A percentile compares a stretch with the other conserved stretches of the same genome.
Conservation (phyloP, 192 early-diverging fungal species). For the Podila clonocystis region DNA sequence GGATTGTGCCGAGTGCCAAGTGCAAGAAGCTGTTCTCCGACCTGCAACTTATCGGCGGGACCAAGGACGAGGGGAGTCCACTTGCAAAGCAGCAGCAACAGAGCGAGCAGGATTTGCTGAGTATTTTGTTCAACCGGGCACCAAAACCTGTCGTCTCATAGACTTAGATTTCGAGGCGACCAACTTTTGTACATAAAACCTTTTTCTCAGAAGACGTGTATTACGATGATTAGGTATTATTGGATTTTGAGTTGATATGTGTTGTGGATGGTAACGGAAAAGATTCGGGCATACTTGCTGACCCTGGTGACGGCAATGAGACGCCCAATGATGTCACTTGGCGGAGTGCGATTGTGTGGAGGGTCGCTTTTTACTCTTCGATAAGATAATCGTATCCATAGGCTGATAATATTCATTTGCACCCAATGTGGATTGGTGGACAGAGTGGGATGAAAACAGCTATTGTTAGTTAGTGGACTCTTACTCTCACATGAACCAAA, state of each 20-base stretch:
- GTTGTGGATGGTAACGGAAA: no score
- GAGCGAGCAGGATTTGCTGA: neutral
- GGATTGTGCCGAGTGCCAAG: conserved; percentile 16
- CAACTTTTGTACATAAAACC: no score
- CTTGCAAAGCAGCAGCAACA: neutral
- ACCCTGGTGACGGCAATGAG: no score
- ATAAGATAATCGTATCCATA: conserved; percentile 68
- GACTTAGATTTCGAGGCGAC: neutral
- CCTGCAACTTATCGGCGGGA: conserved; percentile 27
- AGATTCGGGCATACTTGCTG: no score
- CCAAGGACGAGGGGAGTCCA: conserved; percentile 16
- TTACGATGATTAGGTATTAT: no score
- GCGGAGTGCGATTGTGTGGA: neutral
- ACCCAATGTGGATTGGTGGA: neutral
- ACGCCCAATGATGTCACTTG: neutral
- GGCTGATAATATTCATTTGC: conserved; percentile 19
- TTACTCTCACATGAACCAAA: no score
- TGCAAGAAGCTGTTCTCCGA: conserved; percentile 38
- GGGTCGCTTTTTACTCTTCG: conserved; percentile 37
- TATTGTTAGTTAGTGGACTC: no score
- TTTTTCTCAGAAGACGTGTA: no score
- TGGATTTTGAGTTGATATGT: no score
- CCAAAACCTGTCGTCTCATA: neutral
- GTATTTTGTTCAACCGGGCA: neutral
- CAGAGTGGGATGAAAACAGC: neutral